Evolutionary conservation across 768 basidiomycete species (phyloP), one percentile per base, ranked within the genome.

Genomic region (Coprinellus micaceus): DNA sequence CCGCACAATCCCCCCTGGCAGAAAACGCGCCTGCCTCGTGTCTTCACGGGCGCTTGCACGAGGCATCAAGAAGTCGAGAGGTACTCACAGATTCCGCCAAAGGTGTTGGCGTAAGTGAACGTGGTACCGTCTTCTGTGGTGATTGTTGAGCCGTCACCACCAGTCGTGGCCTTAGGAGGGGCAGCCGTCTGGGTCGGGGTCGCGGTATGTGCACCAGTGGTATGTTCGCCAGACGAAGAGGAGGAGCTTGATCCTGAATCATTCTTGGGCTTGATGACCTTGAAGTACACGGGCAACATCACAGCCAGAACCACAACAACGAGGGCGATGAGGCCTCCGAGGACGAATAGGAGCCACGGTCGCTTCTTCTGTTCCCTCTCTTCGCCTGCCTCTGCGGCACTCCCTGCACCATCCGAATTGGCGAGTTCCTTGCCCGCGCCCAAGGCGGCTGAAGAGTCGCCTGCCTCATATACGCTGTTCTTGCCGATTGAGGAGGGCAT

Each of bases 61-160:
- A 36, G 28, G 41, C 30, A 29, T 33, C 43, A 50, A 19, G n/a
- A 36, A 19, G 41, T 37, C 43, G 15, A 21, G 30, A 22, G 15
- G 46, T 50, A 77, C 84, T 80, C 67, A 85, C 86, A 89, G 64
- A 79, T 82, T 39, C 88, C 88, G 30, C 84, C 91, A 66, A 91
- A 89, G 19, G 79, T 71, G 69, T 94, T 95, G 57, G 74, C 76
- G 68, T 96, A 95, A 2, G 77, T 82, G 70, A 94, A 89, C 1
- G 79, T 84, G 1, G 81, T 71, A 1, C 93, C 94, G 65, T 92
- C 80, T 2, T 79, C 82, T 19, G 77, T 74, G 7, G 77, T 82
- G 51, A 93, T 71, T 4, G 75, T 74, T 26, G 85, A 88, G 10
- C 91, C 91, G 64, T 89, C 83, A 17, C 82, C 81, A 12, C 93